A percentile compares a stretch with the other conserved stretches of the same genome.
Conservation (phyloP, 2,329 filamentous ascomycete species). For the Gaeumannomyces sp. region DNA sequence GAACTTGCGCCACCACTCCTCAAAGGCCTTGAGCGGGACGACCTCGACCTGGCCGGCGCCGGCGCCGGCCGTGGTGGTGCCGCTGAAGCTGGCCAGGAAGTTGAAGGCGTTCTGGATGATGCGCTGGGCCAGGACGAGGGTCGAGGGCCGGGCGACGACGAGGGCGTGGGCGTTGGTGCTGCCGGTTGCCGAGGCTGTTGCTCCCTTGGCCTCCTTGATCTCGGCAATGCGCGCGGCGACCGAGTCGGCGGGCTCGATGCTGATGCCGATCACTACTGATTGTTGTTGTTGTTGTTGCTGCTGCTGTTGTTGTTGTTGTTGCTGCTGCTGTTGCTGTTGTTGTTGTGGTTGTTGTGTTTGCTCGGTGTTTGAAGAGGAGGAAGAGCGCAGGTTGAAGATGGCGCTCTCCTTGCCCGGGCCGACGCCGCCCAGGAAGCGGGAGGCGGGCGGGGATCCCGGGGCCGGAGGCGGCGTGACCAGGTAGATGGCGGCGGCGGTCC, state of each 20-base stretch:
- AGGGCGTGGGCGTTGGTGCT: constrained; percentile 17
- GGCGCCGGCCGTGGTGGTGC: constrained; percentile 36
- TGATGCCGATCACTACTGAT: constrained; percentile 72
- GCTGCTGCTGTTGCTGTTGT: constrained; percentile 28
- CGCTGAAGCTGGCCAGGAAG: constrained; percentile 83
- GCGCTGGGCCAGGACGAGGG: constrained; percentile 75
- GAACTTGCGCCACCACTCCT: constrained; percentile 98
- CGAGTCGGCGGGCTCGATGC: constrained; percentile 67
- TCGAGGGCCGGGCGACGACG: constrained; percentile 27
- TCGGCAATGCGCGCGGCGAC: constrained; percentile 64
- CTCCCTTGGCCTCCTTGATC: constrained; percentile 36
- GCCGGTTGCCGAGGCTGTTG: constrained; percentile 26
- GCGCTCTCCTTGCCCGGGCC: constrained; percentile 87
- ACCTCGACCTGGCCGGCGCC: constrained; percentile 60
- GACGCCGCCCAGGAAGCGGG: constrained; percentile 75
- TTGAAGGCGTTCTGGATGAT: constrained; percentile 98
- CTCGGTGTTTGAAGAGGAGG: constrained; percentile 15
- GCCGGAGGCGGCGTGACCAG: constrained; percentile 49
- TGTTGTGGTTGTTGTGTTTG: constrained; percentile 27
- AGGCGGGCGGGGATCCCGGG: constrained; percentile 32
- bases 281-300: constrained; percentile 24
- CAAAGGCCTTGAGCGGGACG: constrained; percentile 88
- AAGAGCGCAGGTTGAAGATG: constrained; percentile 68
- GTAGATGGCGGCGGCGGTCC: constrained; percentile 85
- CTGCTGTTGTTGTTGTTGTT: constrained; percentile 24